Base-by-base conservation (phyloP, 371 early-diverging fungal genomes). In the Batrachochytrium dendrobatidis region DNA sequence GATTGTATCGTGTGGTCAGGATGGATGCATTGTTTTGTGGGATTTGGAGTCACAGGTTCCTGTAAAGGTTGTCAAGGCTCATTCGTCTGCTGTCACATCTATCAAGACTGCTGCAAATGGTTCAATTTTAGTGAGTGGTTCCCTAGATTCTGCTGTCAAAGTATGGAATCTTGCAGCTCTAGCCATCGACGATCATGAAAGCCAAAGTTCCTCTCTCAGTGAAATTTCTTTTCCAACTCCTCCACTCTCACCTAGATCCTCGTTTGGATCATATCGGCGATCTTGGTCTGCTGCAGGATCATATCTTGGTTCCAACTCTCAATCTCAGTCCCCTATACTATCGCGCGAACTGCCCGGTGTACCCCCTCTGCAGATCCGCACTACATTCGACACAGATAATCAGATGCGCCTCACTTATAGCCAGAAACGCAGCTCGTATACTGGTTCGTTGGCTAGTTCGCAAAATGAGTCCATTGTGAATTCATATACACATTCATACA, bases 11-110 rank as follows among this genome's bases (percentile, higher is more conserved):
- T 64, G 61, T 6, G 62, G 65, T 17, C 64, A 65, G 34, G 70
- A 66, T 33, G 59, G 64, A 35, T 24, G 48, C 30, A 64, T 74
- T 43, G 58, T 61, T 15, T 66, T 63, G 34, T 74, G 74, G 74
- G 74, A 74, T 51, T 58, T 68, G 15, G 59, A 65, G 51, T 28
- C 34, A 1, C 66, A 56, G 12, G 39, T 17, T 20, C 52, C 63
- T 15, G 43, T 59, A 24, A 56, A 54, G 43, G 61, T 64, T n/a
- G 30, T 61, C 18, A 56, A 48, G 17, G 66, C 63, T 18, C 69
- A 68, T 51, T 57, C 28, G 26, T 68, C 56, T 24, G 57, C 61
- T 6, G 64, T 71, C 8, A 6, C 63, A 24, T 48, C 52, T 15
- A 26, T 71, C 18, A 31, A 34, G 20, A 58, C 54, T 22, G 32